A percentile compares a stretch with the other conserved stretches of the same genome.
Conservation (phyloP, 179 eudicot species). For the Patellifolia procumbens region DNA sequence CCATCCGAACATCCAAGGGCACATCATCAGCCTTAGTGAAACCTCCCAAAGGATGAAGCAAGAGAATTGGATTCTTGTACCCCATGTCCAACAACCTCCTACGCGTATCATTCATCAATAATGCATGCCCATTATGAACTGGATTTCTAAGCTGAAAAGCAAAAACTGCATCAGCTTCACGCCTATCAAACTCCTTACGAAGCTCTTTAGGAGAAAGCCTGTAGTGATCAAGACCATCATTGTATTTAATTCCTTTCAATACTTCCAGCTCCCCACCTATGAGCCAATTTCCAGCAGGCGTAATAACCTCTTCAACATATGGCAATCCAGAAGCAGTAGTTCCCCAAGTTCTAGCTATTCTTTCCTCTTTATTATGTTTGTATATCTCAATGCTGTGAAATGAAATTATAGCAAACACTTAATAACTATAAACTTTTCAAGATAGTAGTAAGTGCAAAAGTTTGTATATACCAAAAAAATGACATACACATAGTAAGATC, state of each 20-base stretch:
- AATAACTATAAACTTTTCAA: background rate
- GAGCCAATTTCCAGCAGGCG: conserved; percentile 80
- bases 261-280: conserved; percentile 88
- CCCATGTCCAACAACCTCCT: conserved; percentile 76
- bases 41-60: conserved; percentile 93
- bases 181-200: conserved; percentile 69
- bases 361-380: conserved; percentile 86
- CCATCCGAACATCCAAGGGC: conserved; percentile 88
- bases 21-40: conserved; percentile 90
- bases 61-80: conserved; percentile 75
- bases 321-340: conserved; percentile 85
- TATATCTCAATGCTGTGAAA: conserved; percentile 68
- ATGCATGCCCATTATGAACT: conserved; percentile 88
- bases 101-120: conserved; percentile 87
- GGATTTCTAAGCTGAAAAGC: conserved; percentile 92
- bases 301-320: conserved; percentile 75
- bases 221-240: conserved; percentile 87
- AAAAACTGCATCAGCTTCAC: conserved; percentile 89
- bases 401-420: background rate
- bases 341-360: conserved; percentile 93
- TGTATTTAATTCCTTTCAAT: conserved; percentile 66
- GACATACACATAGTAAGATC: background rate
- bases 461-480: background rate
- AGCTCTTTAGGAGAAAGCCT: conserved; percentile 78
- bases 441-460: background rate